Base-by-base conservation (phyloP, 2,329 filamentous ascomycete species). In the Colletotrichum tabaci region DNA sequence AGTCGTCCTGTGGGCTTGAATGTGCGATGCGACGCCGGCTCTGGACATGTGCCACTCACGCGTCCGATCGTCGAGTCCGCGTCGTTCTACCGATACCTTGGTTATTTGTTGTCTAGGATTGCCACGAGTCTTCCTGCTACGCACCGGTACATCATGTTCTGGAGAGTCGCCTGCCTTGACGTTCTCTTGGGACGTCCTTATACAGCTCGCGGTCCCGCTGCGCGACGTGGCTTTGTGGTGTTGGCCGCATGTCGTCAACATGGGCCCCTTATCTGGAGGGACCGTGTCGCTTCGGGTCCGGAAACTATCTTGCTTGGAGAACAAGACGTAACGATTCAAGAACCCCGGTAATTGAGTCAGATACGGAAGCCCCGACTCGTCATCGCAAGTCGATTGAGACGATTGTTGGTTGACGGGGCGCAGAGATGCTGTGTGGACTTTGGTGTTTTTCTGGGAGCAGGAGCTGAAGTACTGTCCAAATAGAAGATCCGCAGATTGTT, bases 61-160 rank as follows among this genome's bases (percentile, higher is more conserved):
- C 47, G 58, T 6, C 66, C 66, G 8, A 63, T 46, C 1, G 66
- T 47, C 8, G 58, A 67, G 42, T 67, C 58, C 21, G 66, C 15
- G 50, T 68, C 50, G 42, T n/a, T 50, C 58, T 64, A 3, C 16
- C 12, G 46, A 40, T n/a, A 35, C 30, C 30, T 35, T 35, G 2
- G 44, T 57, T 18, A 64, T 50, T 18, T 23, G 42, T 38, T 3
- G 18, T 35, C 12, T 26, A 40, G 40, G 44, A 47, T 38, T 40
- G n/a, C n/a, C 42, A 46, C n/a, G 21, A 44, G 38, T 44, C 38
- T 13, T 44, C 49, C 23, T 10, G 2, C 40, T 60, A 52, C 60
- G 18, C 66, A 57, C 66, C 30, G 35, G 42, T 15, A 52, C 52
- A 23, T 64, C 66, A 4, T 60, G 40, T 16, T 62, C 49, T 23